A percentile compares a stretch with the other conserved stretches of the same genome.
Conservation (phyloP, 1,284 basidiomycete genomes). For the Papiliotrema flavescens region DNA sequence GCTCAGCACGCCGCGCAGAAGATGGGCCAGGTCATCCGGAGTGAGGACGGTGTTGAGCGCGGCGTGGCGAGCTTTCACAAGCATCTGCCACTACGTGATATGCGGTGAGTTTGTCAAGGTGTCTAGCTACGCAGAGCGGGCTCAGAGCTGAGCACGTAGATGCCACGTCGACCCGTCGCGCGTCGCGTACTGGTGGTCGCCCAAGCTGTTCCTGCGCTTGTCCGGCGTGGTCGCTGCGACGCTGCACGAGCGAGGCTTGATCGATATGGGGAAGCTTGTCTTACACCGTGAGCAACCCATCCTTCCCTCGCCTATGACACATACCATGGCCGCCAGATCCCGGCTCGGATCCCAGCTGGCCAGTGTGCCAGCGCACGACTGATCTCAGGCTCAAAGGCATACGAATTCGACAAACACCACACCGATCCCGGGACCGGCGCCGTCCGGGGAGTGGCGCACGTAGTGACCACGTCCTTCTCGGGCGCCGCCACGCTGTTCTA, state of each 20-base stretch:
- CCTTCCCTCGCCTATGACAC: no score
- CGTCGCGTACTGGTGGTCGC: slow-evolving; percentile 60
- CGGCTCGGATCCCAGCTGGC: no score
- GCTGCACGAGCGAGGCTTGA: slow-evolving; percentile 51
- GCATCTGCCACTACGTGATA: slow-evolving; percentile 59
- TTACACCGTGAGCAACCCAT: slow-evolving; percentile 49
- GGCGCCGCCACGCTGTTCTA: slow-evolving; percentile 52
- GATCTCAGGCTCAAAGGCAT: slow-evolving; percentile 55
- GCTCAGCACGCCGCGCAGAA: slow-evolving; percentile 54
- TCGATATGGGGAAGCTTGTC: slow-evolving; percentile 51
- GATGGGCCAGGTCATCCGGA: slow-evolving; percentile 56
- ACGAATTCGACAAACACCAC: slow-evolving; percentile 39
- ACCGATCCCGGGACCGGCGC: slow-evolving; percentile 22
- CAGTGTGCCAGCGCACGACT: no score
- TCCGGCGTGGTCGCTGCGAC: slow-evolving; percentile 56
- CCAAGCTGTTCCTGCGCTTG: slow-evolving; percentile 54
- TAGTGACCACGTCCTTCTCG: slow-evolving; percentile 50
- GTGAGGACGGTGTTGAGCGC: slow-evolving; percentile 54
- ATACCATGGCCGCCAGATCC: no score
- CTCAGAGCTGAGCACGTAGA: no score
- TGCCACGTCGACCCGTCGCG: slow-evolving; percentile 56
- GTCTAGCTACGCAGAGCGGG: no score
- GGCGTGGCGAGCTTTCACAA: slow-evolving; percentile 58
- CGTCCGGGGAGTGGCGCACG: slow-evolving; percentile 53
- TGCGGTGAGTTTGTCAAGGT: slow-evolving; percentile 45